phyloP scores from a whole-genome alignment of 2,329 filamentous ascomycete genomes.

The Botryotinia globosa region DNA sequence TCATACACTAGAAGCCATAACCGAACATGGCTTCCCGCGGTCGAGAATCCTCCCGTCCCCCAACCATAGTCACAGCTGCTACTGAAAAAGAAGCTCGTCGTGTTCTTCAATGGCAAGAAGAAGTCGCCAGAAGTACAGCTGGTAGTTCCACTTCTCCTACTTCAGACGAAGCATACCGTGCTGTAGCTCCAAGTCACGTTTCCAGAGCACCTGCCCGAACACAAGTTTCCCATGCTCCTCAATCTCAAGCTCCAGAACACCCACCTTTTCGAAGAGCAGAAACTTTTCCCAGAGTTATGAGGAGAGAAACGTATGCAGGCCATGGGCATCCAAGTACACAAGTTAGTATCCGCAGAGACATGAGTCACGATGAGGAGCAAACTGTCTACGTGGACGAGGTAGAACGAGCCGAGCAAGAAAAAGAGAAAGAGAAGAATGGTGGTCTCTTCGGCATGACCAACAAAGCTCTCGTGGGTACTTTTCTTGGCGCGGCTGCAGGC shows the following conservation, averaged over 20 bases:
- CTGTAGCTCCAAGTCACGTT: conserved; percentile 16
- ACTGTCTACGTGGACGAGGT: conserved; percentile 22
- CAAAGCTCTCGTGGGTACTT: conserved; percentile 68
- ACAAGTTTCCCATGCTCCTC: conserved; percentile 1
- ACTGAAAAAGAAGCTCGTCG: conserved; percentile 36
- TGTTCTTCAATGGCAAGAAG: conserved; percentile 46
- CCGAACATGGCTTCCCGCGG: conserved; percentile 3
- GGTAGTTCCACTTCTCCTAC: conserved; percentile 8
- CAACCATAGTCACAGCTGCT: conserved; percentile 31
- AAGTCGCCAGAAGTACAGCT: conserved; percentile 38
- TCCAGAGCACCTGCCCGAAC: conserved; percentile 3
- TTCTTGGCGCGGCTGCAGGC: conserved; percentile 76
- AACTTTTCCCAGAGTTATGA: conserved; percentile 18
- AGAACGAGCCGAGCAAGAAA: conserved; percentile 23
- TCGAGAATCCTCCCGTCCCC: conserved; percentile 9
- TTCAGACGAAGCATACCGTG: conserved; percentile 8
- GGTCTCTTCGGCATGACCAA: conserved; percentile 46
- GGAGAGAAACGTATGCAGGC: neutral
- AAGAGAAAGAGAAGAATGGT: conserved; percentile 15
- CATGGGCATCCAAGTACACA: neutral
- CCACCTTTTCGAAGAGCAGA: conserved; percentile 21
- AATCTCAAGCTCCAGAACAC: neutral
- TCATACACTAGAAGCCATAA: neutral
- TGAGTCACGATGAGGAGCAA: conserved; percentile 5
- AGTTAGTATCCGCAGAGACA: conserved; percentile 8